Percentiles rank a stretch among this genome's conserved stretches.
These are phyloP conservation scores for Backusella australiensis DNA, from an alignment of 192 early-diverging fungal species.

Conservation along the genomic window DNA sequence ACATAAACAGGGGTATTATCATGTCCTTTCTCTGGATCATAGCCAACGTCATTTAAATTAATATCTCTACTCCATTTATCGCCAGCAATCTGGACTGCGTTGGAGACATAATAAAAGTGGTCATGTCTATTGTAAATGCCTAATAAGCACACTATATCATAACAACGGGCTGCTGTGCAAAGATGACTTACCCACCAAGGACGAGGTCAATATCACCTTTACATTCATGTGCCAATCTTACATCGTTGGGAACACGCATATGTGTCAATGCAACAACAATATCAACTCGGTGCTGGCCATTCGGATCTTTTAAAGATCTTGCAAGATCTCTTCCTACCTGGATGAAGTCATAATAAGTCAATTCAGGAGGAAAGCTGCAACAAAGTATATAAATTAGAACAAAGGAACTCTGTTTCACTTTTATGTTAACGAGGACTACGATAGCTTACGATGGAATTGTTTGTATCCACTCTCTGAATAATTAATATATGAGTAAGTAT, in stretches of 20 bases:
- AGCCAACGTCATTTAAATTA: slow-evolving; percentile 34
- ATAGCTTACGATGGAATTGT: slow-evolving; percentile 52
- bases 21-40: slow-evolving; percentile 38
- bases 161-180: neutral
- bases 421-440: neutral
- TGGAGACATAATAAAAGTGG: slow-evolving; percentile 65
- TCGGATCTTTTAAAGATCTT: slow-evolving; percentile 31
- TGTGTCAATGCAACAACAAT: slow-evolving; percentile 72
- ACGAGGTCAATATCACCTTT: slow-evolving; percentile 60
- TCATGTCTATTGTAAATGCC: slow-evolving; percentile 46
- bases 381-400: neutral
- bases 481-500: neutral
- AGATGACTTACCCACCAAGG: slow-evolving; percentile 52
- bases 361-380: slow-evolving; percentile 49
- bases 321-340: slow-evolving; percentile 42
- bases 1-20: slow-evolving; percentile 39
- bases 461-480: slow-evolving; percentile 59
- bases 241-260: slow-evolving; percentile 69
- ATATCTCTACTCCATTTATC: slow-evolving; percentile 36
- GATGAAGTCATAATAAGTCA: slow-evolving; percentile 60
- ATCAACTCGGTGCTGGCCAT: slow-evolving; percentile 49
- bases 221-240: slow-evolving; percentile 49
- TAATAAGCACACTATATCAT: neutral
- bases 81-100: slow-evolving; percentile 43
- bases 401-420: neutral